Evolutionary conservation across 2,329 filamentous ascomycete genomes (phyloP).

Genomic region (Cryphonectria parasitica): DNA sequence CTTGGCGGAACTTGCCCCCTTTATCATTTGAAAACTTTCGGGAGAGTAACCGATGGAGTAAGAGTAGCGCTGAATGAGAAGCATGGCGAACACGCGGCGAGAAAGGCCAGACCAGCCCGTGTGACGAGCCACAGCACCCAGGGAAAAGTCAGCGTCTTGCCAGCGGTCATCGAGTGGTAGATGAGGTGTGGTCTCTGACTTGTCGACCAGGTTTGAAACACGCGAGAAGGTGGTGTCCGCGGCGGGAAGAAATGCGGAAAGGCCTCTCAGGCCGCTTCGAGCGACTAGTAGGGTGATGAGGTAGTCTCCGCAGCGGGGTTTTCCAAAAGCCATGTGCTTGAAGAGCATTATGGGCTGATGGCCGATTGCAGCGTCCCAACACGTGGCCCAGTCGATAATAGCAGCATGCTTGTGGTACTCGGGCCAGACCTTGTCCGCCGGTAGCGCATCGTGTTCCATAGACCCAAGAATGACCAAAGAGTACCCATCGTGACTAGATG

Average conservation of each 20-base stretch:
- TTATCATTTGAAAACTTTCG: conserved; percentile 11
- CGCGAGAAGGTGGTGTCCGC: conserved; percentile 1
- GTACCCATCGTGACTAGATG: conserved; percentile 10
- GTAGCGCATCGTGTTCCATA: background rate
- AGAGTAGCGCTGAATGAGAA: conserved; percentile 10
- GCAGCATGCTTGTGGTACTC: conserved; percentile 8
- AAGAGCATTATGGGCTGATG: conserved; percentile 1
- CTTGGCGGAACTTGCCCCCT: background rate
- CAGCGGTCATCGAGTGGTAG: conserved; percentile 10
- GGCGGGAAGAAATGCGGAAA: conserved; percentile 8
- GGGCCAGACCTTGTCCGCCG: conserved; percentile 5
- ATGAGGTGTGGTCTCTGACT: conserved; percentile 4
- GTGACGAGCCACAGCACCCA: conserved; percentile 2
- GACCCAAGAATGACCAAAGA: conserved; percentile 7
- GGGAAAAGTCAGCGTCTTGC: conserved; percentile 8
- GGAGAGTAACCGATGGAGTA: conserved; percentile 12
- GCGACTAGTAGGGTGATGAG: conserved; percentile 8
- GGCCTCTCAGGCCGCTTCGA: conserved; percentile 12
- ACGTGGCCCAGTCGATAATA: background rate
- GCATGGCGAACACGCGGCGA: conserved; percentile 9
- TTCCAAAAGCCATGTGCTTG: conserved; percentile 11
- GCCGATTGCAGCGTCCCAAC: conserved; percentile 2
- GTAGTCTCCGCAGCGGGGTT: conserved; percentile 12
- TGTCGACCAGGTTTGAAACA: conserved; percentile 3
- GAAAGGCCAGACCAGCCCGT: conserved; percentile 12